Conservation (phyloP, 352 stramenopile genomes). For the Phytophthora megakarya region DNA sequence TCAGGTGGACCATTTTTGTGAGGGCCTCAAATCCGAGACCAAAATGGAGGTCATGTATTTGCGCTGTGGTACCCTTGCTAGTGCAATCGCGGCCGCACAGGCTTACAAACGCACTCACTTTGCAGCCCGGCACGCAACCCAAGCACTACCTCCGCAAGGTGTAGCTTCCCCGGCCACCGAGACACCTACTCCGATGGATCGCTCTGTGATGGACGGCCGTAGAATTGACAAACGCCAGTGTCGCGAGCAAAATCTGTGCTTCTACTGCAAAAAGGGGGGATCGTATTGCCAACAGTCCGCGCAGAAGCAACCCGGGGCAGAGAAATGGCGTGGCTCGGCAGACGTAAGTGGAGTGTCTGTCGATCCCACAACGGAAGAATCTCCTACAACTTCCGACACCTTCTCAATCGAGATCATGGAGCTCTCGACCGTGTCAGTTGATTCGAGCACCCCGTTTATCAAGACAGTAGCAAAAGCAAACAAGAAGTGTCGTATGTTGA, state of each 20-base stretch:
- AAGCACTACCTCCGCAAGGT: neutral
- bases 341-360: constrained; percentile 15
- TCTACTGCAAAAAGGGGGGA: constrained; percentile 11
- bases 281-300: constrained; percentile 4
- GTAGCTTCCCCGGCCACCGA: neutral
- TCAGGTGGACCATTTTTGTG: constrained; percentile 7
- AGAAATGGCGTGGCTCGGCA: too few relatives aligned
- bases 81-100: neutral
- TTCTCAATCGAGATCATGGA: constrained; percentile 12
- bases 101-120: neutral
- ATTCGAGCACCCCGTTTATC: too few relatives aligned
- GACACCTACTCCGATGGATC: neutral
- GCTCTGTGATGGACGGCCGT: neutral
- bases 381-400: constrained; percentile 1
- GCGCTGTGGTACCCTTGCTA: neutral
- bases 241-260: constrained; percentile 3
- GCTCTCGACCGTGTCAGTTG: neutral
- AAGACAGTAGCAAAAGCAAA: too few relatives aligned
- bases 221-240: neutral
- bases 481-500: too few relatives aligned
- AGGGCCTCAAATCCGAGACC: constrained; percentile 11
- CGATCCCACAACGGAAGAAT: constrained; percentile 4
- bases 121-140: neutral
- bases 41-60: constrained; percentile 14
- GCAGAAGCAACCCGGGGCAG: too few relatives aligned